Percentiles rank a stretch among this genome's conserved stretches.
These are phyloP conservation scores for Ascochyta lentis DNA, from an alignment of 2,329 filamentous ascomycete species.

Conservation along the genomic window DNA sequence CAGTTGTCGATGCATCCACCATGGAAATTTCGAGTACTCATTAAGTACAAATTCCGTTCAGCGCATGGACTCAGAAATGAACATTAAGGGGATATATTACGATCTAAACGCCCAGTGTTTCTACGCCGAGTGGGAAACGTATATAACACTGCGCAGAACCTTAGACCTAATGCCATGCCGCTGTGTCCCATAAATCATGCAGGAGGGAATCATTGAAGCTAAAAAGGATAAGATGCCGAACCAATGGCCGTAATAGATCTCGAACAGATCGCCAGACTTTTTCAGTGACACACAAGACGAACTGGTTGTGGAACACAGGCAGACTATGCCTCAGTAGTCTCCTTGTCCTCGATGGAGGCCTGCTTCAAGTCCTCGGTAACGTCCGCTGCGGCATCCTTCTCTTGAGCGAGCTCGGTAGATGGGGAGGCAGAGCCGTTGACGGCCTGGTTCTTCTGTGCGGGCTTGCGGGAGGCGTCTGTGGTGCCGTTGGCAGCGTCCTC, in stretches of 20 bases:
- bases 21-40: background rate
- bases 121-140: slow-evolving; percentile 22
- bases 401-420: slow-evolving; percentile 61
- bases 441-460: slow-evolving; percentile 57
- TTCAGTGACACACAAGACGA: slow-evolving; percentile 15
- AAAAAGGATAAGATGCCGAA: slow-evolving; percentile 24
- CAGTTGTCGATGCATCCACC: background rate
- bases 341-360: slow-evolving; percentile 64
- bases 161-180: slow-evolving; percentile 28
- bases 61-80: background rate
- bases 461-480: slow-evolving; percentile 63
- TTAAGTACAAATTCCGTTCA: no score
- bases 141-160: slow-evolving; percentile 24
- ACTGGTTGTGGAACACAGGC: slow-evolving; percentile 1
- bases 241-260: slow-evolving; percentile 27
- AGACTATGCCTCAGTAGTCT: slow-evolving; percentile 34
- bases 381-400: slow-evolving; percentile 66
- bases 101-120: slow-evolving; percentile 26
- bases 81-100: slow-evolving; percentile 29
- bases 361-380: slow-evolving; percentile 66
- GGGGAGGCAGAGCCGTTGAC: slow-evolving; percentile 61
- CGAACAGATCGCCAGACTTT: slow-evolving; percentile 26
- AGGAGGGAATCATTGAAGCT: slow-evolving; percentile 23
- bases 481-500: slow-evolving; percentile 63
- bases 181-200: slow-evolving; percentile 29